Evolutionary conservation across 345 rosid genomes (phyloP).

Genomic region (Salix dunnii): DNA sequence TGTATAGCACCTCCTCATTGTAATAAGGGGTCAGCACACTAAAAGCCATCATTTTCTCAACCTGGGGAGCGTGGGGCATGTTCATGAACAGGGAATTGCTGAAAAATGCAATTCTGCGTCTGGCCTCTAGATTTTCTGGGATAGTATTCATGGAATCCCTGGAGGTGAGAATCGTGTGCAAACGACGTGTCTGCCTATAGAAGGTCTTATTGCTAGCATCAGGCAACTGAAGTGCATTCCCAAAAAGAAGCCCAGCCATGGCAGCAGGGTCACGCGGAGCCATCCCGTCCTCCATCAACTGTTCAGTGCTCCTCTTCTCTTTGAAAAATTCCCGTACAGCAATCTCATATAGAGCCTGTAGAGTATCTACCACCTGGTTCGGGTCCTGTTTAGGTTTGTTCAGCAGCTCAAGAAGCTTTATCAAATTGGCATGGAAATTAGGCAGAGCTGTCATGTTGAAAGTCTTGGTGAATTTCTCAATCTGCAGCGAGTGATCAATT

Average conservation of each 20-base stretch:
- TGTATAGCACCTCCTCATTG: conserved; percentile 80
- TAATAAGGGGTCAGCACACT: conserved; percentile 92
- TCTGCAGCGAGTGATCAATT: conserved; percentile 61
- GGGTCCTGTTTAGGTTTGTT: conserved; percentile 51
- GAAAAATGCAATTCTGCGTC: conserved; percentile 92
- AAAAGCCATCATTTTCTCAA: conserved; percentile 98
- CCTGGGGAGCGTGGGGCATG: conserved; percentile 99
- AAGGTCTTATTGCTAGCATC: conserved; percentile 61
- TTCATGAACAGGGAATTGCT: conserved; percentile 96
- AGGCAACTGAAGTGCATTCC: conserved; percentile 73
- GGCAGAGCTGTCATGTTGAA: conserved; percentile 72
- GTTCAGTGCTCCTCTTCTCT: conserved; percentile 60
- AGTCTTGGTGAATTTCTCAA: conserved; percentile 72
- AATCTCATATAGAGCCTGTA: conserved; percentile 91
- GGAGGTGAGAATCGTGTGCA: conserved; percentile 81
- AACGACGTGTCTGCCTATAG: conserved; percentile 81
- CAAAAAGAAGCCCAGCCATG: conserved; percentile 66
- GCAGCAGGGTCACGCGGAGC: conserved; percentile 77
- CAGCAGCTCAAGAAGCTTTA: conserved; percentile 61
- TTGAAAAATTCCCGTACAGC: conserved; percentile 68
- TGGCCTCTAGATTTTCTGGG: conserved; percentile 87
- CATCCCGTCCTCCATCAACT: conserved; percentile 64
- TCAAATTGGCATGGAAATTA: conserved; percentile 60
- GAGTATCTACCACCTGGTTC: conserved; percentile 65
- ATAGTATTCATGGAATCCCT: conserved; percentile 85